Conservation (phyloP, 306 rosid genomes). For the Betula pendula region DNA sequence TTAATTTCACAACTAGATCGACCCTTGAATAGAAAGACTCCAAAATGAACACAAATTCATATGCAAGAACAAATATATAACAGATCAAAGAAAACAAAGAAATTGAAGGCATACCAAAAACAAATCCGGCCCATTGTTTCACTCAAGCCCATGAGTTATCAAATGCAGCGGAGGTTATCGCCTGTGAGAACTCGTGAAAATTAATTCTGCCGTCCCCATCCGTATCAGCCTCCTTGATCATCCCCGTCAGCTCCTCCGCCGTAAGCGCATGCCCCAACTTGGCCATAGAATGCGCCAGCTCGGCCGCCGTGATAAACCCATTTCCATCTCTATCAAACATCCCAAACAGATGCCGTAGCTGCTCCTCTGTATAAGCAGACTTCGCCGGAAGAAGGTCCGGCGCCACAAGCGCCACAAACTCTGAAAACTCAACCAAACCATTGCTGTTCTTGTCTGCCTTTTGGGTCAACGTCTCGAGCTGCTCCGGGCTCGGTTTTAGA, state of each 20-base stretch:
- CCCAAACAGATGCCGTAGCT: slow-evolving; percentile 59
- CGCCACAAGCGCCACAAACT: slow-evolving; percentile 70
- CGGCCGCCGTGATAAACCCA: slow-evolving; percentile 84
- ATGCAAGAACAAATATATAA: not conserved
- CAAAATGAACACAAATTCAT: not conserved
- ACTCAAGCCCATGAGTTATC: slow-evolving; percentile 78
- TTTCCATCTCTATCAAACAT: slow-evolving; percentile 88
- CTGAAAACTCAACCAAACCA: slow-evolving; percentile 79
- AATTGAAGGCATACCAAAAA: not conserved
- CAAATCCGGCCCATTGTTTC: not conserved
- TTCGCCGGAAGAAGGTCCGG: slow-evolving; percentile 73
- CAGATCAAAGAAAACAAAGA: not conserved
- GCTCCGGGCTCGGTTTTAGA: slow-evolving; percentile 79
- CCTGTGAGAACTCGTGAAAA: slow-evolving; percentile 69
- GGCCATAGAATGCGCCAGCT: slow-evolving; percentile 96
- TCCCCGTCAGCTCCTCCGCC: slow-evolving; percentile 83
- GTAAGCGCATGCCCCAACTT: slow-evolving; percentile 81
- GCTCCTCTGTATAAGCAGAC: slow-evolving; percentile 83
- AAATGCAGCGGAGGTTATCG: slow-evolving; percentile 86
- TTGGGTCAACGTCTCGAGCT: slow-evolving; percentile 62
- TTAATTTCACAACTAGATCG: no score
- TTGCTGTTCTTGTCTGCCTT: slow-evolving; percentile 81
- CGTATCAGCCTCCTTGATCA: slow-evolving; percentile 86
- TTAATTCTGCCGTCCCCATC: slow-evolving; percentile 87
- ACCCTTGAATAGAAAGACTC: not conserved